Conservation (phyloP, 345 rosid genomes). For the Eucalyptus erythrocorys region DNA sequence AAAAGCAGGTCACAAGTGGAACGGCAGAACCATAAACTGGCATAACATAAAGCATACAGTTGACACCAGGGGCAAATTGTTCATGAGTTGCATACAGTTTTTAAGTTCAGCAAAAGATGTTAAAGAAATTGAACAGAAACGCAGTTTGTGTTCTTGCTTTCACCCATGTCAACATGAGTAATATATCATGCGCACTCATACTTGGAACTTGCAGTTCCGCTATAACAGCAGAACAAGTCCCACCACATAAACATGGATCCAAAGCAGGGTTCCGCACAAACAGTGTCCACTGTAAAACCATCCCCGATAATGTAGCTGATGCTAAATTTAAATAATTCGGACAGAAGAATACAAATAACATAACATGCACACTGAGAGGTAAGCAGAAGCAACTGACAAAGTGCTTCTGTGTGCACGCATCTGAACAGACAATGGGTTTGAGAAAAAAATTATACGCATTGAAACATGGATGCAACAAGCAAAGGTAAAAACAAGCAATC, state of each 20-base stretch:
- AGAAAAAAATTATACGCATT: background rate
- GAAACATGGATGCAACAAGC: background rate
- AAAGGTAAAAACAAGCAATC: background rate
- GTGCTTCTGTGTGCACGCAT: background rate
- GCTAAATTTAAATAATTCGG: background rate
- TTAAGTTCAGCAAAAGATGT: background rate
- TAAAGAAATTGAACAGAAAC: background rate
- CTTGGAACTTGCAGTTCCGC: background rate
- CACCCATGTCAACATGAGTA: background rate
- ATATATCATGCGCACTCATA: background rate
- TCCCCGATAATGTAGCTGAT: background rate
- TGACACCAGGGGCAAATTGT: background rate
- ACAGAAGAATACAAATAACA: background rate
- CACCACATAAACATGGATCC: background rate
- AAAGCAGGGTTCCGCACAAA: background rate
- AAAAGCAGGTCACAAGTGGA: background rate
- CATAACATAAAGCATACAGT: background rate
- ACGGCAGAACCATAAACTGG: background rate
- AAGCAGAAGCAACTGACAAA: background rate
- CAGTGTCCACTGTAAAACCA: background rate
- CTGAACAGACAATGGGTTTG: background rate
- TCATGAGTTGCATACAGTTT: background rate
- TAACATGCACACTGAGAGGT: background rate
- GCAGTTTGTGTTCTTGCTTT: background rate
- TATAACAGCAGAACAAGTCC: background rate